Percentiles rank a stretch among this genome's conserved stretches.
phyloP scores from a whole-genome alignment of 306 rosid genomes.

The Cotoneaster glaucophyllus region DNA sequence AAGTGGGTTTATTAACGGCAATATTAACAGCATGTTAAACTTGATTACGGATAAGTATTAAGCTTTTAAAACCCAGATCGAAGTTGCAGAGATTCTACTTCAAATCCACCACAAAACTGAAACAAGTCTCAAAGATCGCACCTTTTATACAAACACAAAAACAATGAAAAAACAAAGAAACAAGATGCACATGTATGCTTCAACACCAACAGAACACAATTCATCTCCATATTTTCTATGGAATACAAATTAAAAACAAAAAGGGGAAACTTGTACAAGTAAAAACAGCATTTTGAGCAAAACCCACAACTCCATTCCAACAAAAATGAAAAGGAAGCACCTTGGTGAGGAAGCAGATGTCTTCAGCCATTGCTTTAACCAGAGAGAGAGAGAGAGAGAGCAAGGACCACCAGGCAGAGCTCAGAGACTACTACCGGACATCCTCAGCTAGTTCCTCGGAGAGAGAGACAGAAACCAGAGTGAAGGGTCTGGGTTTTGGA shows the following conservation, averaged over 20 bases:
- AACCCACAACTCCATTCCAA: conserved; percentile 16
- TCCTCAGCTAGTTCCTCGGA: not conserved
- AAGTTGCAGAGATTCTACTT: conserved; percentile 13
- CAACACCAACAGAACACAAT: not conserved
- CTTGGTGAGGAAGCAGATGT: conserved; percentile 61
- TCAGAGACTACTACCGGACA: conserved; percentile 6
- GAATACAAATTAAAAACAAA: not conserved
- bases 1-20: not conserved
- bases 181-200: not conserved
- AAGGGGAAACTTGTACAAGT: not conserved
- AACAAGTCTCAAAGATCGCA: not conserved
- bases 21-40: conserved; percentile 12
- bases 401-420: not conserved
- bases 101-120: conserved; percentile 9
- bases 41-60: not conserved
- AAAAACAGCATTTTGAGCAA: conserved; percentile 1
- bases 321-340: conserved; percentile 32
- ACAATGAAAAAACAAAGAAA: not conserved
- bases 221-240: not conserved
- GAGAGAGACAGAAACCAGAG: not conserved
- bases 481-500: conserved; percentile 23
- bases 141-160: not conserved
- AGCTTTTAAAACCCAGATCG: conserved; percentile 26
- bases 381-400: conserved; percentile 1
- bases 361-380: conserved; percentile 53